These are phyloP conservation scores for Zostera marina DNA, from an alignment of 116 monocot genomes.

Conservation along the genomic window DNA sequence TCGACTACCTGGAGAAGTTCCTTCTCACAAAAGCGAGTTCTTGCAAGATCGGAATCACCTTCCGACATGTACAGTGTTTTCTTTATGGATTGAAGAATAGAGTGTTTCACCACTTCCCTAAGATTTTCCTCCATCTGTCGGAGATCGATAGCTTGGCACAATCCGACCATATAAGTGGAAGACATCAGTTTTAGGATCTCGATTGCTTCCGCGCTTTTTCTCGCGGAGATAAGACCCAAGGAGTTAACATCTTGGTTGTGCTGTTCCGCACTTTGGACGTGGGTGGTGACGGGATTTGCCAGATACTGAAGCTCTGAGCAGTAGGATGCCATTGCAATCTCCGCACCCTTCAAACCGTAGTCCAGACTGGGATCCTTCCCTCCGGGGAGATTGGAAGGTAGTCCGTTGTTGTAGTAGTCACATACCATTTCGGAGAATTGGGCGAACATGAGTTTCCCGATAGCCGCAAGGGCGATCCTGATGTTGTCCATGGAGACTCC, in stretches of 20 bases:
- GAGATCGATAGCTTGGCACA: constrained; percentile 8
- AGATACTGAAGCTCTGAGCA: constrained; percentile 24
- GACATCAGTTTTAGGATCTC: constrained; percentile 7
- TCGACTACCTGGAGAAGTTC: constrained; percentile 32
- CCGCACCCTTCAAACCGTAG: constrained; percentile 8
- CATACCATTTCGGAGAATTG: constrained; percentile 4
- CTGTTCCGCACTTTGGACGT: constrained; percentile 28
- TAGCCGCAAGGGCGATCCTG: constrained; percentile 2
- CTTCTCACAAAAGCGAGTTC: constrained; percentile 28
- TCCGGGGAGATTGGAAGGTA: constrained; percentile 7
- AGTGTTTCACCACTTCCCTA: constrained; percentile 4
- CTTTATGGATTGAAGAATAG: background rate
- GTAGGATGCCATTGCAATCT: constrained; percentile 31
- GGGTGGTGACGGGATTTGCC: constrained; percentile 23
- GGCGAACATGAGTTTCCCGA: constrained; percentile 4
- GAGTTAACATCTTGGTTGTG: constrained; percentile 30
- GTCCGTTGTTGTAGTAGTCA: constrained; percentile 14
- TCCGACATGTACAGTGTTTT: constrained; percentile 5
- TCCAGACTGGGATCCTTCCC: constrained; percentile 6
- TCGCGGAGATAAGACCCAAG: constrained; percentile 20
- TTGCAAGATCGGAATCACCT: constrained; percentile 14
- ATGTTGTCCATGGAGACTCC: constrained; percentile 9
- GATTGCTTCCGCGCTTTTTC: constrained; percentile 10
- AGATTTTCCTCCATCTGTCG: constrained; percentile 6
- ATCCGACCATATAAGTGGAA: constrained; percentile 7